Evolutionary conservation across 208 protist species (phyloP).

Genomic region (Naegleria fowleri): DNA sequence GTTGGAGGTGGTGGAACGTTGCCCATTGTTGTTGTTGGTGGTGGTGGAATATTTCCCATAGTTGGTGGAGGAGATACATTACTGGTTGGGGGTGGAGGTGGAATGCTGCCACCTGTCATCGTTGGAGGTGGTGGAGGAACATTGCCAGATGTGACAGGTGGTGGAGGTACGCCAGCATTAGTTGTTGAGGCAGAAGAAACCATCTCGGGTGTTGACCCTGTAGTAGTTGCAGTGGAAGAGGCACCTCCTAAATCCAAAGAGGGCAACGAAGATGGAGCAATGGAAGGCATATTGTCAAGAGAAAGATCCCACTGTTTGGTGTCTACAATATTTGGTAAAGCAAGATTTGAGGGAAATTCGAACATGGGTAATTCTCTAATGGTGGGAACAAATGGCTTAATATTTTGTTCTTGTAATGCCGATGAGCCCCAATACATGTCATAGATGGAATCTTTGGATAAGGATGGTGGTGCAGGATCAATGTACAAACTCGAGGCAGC

Average conservation of each 20-base stretch:
- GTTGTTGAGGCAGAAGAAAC: background rate
- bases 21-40: background rate
- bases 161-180: background rate
- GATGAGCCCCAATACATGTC: background rate
- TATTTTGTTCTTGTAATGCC: background rate
- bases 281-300: background rate
- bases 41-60: background rate
- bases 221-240: background rate
- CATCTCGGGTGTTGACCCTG: background rate
- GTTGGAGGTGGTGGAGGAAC: background rate
- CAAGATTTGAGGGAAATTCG: background rate
- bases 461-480: conserved; percentile 1
- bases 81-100: background rate
- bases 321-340: conserved; percentile 14
- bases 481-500: background rate
- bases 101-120: background rate
- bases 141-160: background rate
- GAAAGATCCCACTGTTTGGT: background rate
- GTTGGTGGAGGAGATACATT: background rate
- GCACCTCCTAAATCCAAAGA: background rate
- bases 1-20: background rate
- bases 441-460: background rate
- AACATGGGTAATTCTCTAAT: background rate
- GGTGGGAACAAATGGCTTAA: background rate
- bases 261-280: background rate